These are phyloP conservation scores for Apiosordaria backusii DNA, from an alignment of 495 filamentous ascomycete genomes.

Conservation along the genomic window DNA sequence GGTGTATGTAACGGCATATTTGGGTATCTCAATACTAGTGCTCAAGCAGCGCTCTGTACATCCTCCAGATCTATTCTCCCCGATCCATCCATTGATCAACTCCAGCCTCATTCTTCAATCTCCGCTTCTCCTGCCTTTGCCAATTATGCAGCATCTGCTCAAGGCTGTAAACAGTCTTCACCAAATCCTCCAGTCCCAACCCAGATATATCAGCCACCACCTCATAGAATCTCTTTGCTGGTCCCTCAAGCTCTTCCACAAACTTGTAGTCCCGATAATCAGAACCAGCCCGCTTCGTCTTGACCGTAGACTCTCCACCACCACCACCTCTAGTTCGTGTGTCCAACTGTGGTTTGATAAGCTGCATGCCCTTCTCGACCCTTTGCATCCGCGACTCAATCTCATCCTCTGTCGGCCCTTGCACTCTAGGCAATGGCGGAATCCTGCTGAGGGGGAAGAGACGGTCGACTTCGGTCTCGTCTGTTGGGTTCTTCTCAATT, in stretches of 20 bases:
- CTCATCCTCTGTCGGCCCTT: constrained; percentile 29
- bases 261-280: constrained; percentile 17
- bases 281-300: constrained; percentile 21
- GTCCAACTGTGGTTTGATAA: constrained; percentile 15
- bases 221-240: constrained; percentile 27
- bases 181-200: constrained; percentile 22
- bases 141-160: constrained; percentile 22
- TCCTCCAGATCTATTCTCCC: neutral
- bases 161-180: constrained; percentile 24
- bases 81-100: neutral
- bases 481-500: constrained; percentile 46
- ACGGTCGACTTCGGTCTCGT: constrained; percentile 43
- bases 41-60: neutral
- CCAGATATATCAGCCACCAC: constrained; percentile 24
- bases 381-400: constrained; percentile 26
- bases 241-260: constrained; percentile 22
- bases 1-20: no score
- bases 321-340: neutral
- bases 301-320: neutral
- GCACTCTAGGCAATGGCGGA: constrained; percentile 18
- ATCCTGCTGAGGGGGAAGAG: constrained; percentile 42
- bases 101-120: constrained; percentile 6
- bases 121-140: constrained; percentile 22
- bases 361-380: constrained; percentile 21
- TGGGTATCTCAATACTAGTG: neutral